Base-by-base conservation (phyloP, 495 filamentous ascomycete genomes). In the Opeltia flavorubescens region DNA sequence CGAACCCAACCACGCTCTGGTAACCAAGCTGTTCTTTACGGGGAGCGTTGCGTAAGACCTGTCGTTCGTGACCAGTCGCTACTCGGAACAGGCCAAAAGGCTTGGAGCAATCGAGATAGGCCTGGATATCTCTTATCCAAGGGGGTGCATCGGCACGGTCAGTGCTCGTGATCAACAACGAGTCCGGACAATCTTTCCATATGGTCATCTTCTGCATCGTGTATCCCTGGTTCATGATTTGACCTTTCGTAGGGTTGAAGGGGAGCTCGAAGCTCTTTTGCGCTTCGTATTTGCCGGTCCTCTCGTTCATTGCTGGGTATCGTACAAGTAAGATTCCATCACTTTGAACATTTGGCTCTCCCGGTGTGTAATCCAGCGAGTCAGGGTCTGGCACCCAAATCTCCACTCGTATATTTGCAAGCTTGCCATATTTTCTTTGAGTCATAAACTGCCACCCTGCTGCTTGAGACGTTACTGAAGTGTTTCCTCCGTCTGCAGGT, bases 21-120 rank as follows among this genome's bases (percentile, higher is more conserved):
- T 84, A 89, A 2, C 85, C 84, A 0, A 84, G 60, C 9, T 74
- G 66, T 24, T 75, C 71, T 54, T 75, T 73, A n/a, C 60, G 67
- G 0, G 89, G 89, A 5, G 87, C 86, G 58, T 77, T 81, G 58
- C 85, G 74, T 55, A 77, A 77, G 13, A 94, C 83, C 51, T 83
- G 63, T 26, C 89, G 71, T 20, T 74, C 59, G 45, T 76, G 66
- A 20, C 57, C 55, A 15, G 77, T 72, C 52, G 81, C 74, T 39
- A 85, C 65, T 39, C 86, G 72, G 66, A 95, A 89, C 17, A 95
- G 66, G 8, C 74, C 77, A 23, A 89, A 58, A 58, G 70, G 63
- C 52, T 80, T 75, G 50, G 69, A 75, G 25, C 80, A 72, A 24
- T 80, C 80, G 11, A 86, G 60, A 46, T 76, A 80, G 24, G 68